A percentile compares a stretch with the other conserved stretches of the same genome.
Conservation (phyloP, 106 monocot genomes). For the Allium cepa region DNA sequence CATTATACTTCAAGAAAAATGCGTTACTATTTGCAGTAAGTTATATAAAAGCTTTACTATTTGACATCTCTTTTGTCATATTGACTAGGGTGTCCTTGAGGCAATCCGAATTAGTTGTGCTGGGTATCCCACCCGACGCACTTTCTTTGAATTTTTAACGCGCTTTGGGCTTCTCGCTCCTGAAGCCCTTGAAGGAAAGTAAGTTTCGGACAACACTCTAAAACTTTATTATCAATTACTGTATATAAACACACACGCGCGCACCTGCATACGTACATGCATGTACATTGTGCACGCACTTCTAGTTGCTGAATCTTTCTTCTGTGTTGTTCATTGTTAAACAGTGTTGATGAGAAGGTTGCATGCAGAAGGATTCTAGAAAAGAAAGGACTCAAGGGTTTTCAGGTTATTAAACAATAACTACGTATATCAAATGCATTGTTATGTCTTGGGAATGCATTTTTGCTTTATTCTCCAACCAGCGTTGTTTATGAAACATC, state of each 20-base stretch:
- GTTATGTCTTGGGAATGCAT: no score
- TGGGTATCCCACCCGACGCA: slow-evolving; percentile 93
- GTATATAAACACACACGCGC: no score
- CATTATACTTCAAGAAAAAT: slow-evolving; percentile 4
- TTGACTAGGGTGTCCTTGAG: slow-evolving; percentile 87
- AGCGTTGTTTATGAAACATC: no score
- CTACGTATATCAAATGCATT: no score
- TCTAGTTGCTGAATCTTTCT: no score
- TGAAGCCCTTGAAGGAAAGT: slow-evolving; percentile 87
- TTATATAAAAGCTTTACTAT: neutral
- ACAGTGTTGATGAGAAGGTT: slow-evolving; percentile 85
- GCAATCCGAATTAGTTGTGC: slow-evolving; percentile 99
- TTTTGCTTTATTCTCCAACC: no score
- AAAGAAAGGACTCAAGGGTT: slow-evolving; percentile 81
- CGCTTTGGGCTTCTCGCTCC: slow-evolving; percentile 86
- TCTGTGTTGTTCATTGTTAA: slow-evolving; percentile 1
- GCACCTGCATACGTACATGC: no score
- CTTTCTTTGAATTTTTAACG: slow-evolving; percentile 95
- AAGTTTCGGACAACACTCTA: slow-evolving; percentile 9
- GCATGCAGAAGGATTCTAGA: slow-evolving; percentile 83
- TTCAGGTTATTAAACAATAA: slow-evolving; percentile 40
- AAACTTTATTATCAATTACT: no score
- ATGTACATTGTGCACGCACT: no score
- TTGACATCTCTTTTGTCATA: neutral
- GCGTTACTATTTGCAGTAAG: neutral